A percentile compares a stretch with the other conserved stretches of the same genome.
phyloP scores from a whole-genome alignment of 257 asterid genomes.

The Rhazya stricta region DNA sequence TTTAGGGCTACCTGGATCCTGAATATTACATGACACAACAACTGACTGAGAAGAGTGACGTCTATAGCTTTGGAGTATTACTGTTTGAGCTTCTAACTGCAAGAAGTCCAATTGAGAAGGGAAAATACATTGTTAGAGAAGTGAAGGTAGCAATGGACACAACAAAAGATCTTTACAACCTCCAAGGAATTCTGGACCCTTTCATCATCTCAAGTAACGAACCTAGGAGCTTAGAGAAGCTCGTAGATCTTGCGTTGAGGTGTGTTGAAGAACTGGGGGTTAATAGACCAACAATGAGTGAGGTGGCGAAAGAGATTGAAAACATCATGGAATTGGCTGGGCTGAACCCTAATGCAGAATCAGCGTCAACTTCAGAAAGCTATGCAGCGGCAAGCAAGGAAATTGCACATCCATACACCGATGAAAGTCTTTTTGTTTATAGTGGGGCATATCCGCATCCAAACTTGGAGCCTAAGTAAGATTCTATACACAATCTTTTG shows the following conservation, averaged over 20 bases:
- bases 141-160: conserved; percentile 55
- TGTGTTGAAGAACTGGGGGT: conserved; percentile 61
- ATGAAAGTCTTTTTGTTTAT: conserved; percentile 60
- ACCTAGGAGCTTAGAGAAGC: conserved; percentile 58
- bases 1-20: conserved; percentile 95
- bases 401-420: conserved; percentile 52
- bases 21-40: conserved; percentile 91
- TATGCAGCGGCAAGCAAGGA: conserved; percentile 52
- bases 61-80: conserved; percentile 75
- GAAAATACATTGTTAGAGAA: conserved; percentile 69
- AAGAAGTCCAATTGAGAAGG: conserved; percentile 66
- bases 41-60: conserved; percentile 87
- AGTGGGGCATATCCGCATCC: conserved; percentile 45
- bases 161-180: conserved; percentile 58
- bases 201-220: conserved; percentile 38
- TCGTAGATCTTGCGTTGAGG: conserved; percentile 59
- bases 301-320: conserved; percentile 82
- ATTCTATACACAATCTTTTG: neutral
- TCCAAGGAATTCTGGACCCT: conserved; percentile 63
- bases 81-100: conserved; percentile 65
- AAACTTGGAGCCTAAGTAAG: conserved; percentile 48
- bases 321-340: conserved; percentile 67
- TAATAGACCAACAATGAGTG: conserved; percentile 65
- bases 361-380: conserved; percentile 71
- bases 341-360: conserved; percentile 65